Percentiles rank a stretch among this genome's conserved stretches.
phyloP scores from a whole-genome alignment of 345 rosid genomes.

The Diplotaxis tenuifolia region DNA sequence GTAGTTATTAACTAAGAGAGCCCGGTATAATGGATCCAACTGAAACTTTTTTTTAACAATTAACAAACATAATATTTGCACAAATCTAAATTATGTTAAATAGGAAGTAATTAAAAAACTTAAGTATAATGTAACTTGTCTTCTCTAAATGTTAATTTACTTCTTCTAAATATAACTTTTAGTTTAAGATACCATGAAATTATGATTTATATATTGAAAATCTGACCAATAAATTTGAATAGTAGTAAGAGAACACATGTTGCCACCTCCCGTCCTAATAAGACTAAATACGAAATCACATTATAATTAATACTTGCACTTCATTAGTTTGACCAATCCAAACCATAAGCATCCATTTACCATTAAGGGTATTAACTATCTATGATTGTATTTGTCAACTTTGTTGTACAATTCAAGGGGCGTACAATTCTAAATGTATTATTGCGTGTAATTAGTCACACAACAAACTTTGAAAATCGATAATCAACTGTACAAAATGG shows the following conservation, averaged over 20 bases:
- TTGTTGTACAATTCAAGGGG: not conserved
- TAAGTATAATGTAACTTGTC: not conserved
- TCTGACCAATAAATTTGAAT: constrained; percentile 7
- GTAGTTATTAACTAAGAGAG: not conserved
- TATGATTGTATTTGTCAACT: constrained; percentile 8
- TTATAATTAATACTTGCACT: not conserved
- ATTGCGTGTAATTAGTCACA: not conserved
- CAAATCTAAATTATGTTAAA: not conserved
- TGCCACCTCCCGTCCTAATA: constrained; percentile 26
- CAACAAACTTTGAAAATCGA: not conserved
- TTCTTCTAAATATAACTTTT: too few species aligned
- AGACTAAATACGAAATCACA: not conserved
- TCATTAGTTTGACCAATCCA: not conserved
- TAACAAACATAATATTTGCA: not conserved
- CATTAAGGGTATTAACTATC: constrained; percentile 5
- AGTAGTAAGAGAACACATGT: constrained; percentile 31
- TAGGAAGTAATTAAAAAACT: not conserved
- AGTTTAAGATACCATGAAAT: too few species aligned
- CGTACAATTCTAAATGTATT: not conserved
- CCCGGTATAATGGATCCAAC: not conserved
- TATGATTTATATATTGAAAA: not conserved
- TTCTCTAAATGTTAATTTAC: not conserved
- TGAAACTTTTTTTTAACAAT: not conserved
- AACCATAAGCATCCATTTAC: constrained; percentile 23
- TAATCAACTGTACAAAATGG: too few species aligned